These are phyloP conservation scores for Aureobasidium sp. DNA, from an alignment of 2,329 filamentous ascomycete genomes.

Conservation along the genomic window DNA sequence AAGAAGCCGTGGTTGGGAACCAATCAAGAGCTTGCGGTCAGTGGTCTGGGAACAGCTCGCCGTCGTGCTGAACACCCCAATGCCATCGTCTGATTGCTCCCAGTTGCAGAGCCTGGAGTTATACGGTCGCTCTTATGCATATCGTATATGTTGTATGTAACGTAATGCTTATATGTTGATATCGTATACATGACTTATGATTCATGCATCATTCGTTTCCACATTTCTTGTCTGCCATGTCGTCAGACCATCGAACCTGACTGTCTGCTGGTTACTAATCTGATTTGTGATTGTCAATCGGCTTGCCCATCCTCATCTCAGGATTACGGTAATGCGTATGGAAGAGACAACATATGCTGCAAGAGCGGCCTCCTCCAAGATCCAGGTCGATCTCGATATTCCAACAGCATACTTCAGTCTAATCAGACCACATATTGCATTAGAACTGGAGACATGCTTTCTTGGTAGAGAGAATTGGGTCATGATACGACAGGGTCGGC, in stretches of 20 bases:
- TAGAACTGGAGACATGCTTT: too few relatives aligned
- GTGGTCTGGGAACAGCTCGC: conserved; percentile 79
- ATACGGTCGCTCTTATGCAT: neutral
- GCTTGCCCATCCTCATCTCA: too few relatives aligned
- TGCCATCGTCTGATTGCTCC: neutral
- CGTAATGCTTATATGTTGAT: neutral
- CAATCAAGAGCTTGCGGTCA: conserved; percentile 73
- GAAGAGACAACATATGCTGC: too few relatives aligned
- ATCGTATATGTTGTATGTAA: neutral
- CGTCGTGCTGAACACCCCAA: conserved; percentile 38
- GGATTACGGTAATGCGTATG: too few relatives aligned
- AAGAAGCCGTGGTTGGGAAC: conserved; percentile 92
- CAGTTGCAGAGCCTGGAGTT: neutral
- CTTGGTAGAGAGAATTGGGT: too few relatives aligned
- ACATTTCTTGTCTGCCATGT: neutral
- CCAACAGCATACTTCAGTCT: too few relatives aligned
- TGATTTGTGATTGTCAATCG: too few relatives aligned
- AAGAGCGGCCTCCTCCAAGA: too few relatives aligned
- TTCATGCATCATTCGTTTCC: neutral
- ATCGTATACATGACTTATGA: neutral
- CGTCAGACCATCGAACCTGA: neutral
- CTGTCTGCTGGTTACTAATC: neutral
- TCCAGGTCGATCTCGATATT: too few relatives aligned
- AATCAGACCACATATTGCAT: too few relatives aligned
- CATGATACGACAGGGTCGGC: neutral